A percentile compares a stretch with the other conserved stretches of the same genome.
Conservation (phyloP, 495 filamentous ascomycete genomes). For the Daldinia loculata region DNA sequence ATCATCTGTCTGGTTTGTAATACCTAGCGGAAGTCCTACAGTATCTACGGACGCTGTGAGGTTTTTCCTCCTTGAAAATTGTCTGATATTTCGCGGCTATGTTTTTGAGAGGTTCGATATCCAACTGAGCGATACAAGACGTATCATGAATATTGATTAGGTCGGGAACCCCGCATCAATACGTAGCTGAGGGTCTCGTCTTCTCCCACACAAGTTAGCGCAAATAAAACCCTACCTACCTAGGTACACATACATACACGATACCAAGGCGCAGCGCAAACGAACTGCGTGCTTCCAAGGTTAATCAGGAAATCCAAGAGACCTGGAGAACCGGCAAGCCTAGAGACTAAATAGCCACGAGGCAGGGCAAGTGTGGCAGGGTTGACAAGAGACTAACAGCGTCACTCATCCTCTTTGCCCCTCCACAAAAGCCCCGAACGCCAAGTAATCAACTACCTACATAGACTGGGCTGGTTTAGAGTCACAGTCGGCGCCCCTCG, state of each 20-base stretch:
- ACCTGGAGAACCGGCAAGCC: constrained; percentile 24
- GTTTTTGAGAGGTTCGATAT: not conserved
- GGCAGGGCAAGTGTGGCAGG: constrained; percentile 28
- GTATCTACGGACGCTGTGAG: no score
- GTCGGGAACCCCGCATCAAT: constrained; percentile 37
- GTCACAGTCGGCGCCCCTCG: constrained; percentile 42
- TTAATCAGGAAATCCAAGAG: constrained; percentile 19
- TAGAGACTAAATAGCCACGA: constrained; percentile 34
- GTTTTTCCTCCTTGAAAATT: no score
- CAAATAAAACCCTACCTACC: constrained; percentile 1
- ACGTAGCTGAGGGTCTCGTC: constrained; percentile 26
- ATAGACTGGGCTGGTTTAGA: constrained; percentile 27
- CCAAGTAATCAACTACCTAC: constrained; percentile 38
- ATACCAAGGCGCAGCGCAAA: constrained; percentile 17
- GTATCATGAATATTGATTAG: constrained; percentile 7
- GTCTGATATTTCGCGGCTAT: not conserved
- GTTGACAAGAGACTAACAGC: constrained; percentile 12
- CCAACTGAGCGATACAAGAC: not conserved
- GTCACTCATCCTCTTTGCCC: constrained; percentile 20
- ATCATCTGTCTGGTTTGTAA: constrained; percentile 26
- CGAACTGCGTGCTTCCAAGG: not conserved
- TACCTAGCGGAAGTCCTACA: constrained; percentile 13
- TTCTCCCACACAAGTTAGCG: constrained; percentile 12
- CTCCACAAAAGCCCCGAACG: constrained; percentile 39
- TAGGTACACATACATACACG: constrained; percentile 14